Percentiles rank a stretch among this genome's conserved stretches.
Evolutionary conservation across 805 yeast genomes (phyloP).

Genomic region (Schizosaccharomyces pombe): DNA sequence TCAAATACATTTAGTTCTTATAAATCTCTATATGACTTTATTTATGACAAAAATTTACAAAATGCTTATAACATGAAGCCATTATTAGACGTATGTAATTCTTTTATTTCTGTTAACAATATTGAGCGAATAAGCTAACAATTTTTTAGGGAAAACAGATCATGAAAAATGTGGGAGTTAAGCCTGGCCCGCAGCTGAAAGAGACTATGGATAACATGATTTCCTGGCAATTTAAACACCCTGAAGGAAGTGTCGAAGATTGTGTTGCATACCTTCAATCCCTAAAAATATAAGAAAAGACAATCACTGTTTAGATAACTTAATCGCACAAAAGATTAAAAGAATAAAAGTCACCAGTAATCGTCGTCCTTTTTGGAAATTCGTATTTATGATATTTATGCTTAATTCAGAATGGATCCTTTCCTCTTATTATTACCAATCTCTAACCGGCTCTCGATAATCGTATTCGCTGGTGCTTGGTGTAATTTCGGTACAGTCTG

Average conservation of each 20-base stretch:
- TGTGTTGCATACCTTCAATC: constrained; percentile 18
- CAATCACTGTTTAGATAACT: too few species aligned
- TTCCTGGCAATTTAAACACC: constrained; percentile 60
- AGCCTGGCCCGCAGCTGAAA: constrained; percentile 78
- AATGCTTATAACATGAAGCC: constrained; percentile 33
- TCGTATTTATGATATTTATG: too few species aligned
- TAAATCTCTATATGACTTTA: constrained; percentile 10
- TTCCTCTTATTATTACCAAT: neutral
- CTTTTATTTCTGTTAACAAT: neutral
- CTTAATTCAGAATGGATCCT: too few species aligned
- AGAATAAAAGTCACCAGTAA: too few species aligned
- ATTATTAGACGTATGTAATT: constrained; percentile 30
- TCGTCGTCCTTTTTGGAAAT: too few species aligned
- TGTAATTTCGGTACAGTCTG: neutral
- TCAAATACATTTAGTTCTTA: neutral
- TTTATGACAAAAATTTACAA: constrained; percentile 18
- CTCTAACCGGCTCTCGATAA: neutral
- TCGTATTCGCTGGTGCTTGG: neutral
- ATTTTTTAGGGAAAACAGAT: constrained; percentile 29
- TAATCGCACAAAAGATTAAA: too few species aligned
- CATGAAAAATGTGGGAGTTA: constrained; percentile 24
- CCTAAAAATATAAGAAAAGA: too few species aligned
- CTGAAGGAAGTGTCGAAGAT: constrained; percentile 29
- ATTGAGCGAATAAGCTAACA: neutral
- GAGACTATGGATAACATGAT: constrained; percentile 30